Evolutionary conservation across 2,329 filamentous ascomycete species (phyloP).

Genomic region (Colletotrichum gigasporum): DNA sequence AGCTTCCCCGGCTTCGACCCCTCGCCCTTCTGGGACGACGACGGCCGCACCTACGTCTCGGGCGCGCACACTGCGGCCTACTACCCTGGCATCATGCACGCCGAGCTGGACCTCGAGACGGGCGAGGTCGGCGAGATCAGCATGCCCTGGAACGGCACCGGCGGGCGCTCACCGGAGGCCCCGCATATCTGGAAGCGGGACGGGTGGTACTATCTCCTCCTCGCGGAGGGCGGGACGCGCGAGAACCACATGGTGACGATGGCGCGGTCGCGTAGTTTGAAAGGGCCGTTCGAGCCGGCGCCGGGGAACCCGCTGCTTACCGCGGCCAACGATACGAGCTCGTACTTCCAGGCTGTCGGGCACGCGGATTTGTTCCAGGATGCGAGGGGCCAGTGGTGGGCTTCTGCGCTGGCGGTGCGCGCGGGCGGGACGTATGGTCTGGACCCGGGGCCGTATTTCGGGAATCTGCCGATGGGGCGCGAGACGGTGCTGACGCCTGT

Average conservation of each 20-base stretch:
- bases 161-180: slow-evolving; percentile 56
- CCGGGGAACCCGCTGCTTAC: slow-evolving; percentile 56
- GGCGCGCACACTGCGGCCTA: slow-evolving; percentile 42
- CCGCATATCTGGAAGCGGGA: slow-evolving; percentile 64
- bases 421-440: slow-evolving; percentile 41
- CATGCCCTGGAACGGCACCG: slow-evolving; percentile 59
- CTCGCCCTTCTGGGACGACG: slow-evolving; percentile 63
- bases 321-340: slow-evolving; percentile 50
- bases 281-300: slow-evolving; percentile 55
- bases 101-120: slow-evolving; percentile 50
- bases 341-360: slow-evolving; percentile 62
- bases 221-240: slow-evolving; percentile 62
- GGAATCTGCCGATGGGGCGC: slow-evolving; percentile 50
- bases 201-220: slow-evolving; percentile 62
- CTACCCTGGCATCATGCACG: slow-evolving; percentile 46
- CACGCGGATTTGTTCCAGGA: slow-evolving; percentile 68
- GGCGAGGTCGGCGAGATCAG: slow-evolving; percentile 48
- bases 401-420: slow-evolving; percentile 50
- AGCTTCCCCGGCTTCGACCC: slow-evolving; percentile 51
- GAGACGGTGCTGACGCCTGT: slow-evolving; percentile 52
- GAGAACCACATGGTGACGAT: slow-evolving; percentile 58
- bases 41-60: slow-evolving; percentile 62
- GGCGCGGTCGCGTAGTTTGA: slow-evolving; percentile 51
- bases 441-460: slow-evolving; percentile 43
- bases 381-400: slow-evolving; percentile 49